phyloP scores from a whole-genome alignment of 768 basidiomycete species.

The Tephrocybe sp. region DNA sequence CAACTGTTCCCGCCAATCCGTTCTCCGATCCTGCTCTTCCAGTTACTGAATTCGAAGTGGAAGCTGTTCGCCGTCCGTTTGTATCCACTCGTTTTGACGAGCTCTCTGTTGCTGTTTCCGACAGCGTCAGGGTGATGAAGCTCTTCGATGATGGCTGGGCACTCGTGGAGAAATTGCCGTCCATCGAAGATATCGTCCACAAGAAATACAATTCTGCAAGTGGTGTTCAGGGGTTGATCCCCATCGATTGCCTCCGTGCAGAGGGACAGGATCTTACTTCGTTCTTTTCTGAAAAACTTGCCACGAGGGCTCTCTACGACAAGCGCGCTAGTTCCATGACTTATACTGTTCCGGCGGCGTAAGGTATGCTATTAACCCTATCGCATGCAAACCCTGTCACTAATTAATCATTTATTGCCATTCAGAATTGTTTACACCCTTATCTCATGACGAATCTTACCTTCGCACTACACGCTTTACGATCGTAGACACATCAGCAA shows the following conservation, averaged over 20 bases:
- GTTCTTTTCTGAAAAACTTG: constrained; percentile 50
- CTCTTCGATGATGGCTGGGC: constrained; percentile 76
- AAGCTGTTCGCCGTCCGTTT: constrained; percentile 58
- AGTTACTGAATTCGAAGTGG: constrained; percentile 35
- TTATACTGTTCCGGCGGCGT: neutral
- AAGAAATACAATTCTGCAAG: constrained; percentile 21
- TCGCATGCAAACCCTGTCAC: too few species aligned
- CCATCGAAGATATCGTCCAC: constrained; percentile 21
- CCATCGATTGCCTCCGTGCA: constrained; percentile 65
- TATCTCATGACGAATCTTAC: neutral
- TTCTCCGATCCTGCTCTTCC: constrained; percentile 30
- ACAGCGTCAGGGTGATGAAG: constrained; percentile 50
- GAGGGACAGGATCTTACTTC: constrained; percentile 43
- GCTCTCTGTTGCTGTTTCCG: constrained; percentile 48
- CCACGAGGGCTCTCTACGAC: constrained; percentile 20
- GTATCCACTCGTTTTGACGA: constrained; percentile 59
- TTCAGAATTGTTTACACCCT: too few species aligned
- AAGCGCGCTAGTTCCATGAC: neutral
- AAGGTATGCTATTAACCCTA: neutral
- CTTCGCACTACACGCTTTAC: neutral
- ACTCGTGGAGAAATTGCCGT: constrained; percentile 47
- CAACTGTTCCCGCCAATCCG: constrained; percentile 26
- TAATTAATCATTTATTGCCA: too few species aligned
- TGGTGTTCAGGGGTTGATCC: constrained; percentile 51
- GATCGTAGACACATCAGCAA: neutral